Conservation (phyloP, 164 flowering plant genomes). For the Tetracentron sinense region DNA sequence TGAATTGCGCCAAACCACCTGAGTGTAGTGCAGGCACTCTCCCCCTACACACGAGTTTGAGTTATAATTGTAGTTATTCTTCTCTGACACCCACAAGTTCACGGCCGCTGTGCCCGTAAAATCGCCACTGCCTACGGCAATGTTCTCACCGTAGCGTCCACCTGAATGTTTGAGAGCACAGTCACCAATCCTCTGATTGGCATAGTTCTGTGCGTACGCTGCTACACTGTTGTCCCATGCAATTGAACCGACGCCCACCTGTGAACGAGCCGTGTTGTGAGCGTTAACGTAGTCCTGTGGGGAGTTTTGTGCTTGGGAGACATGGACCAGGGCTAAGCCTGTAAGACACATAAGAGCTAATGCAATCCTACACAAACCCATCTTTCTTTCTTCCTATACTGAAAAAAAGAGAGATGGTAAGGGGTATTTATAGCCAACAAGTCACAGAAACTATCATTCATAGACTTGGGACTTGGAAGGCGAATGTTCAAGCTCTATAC, state of each 20-base stretch:
- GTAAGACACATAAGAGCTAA: slow-evolving; percentile 10
- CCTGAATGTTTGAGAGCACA: slow-evolving; percentile 32
- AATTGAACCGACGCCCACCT: slow-evolving; percentile 33
- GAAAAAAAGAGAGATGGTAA: no score
- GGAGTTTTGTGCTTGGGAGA: slow-evolving; percentile 28
- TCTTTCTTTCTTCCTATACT: no score
- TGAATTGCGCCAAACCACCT: no score
- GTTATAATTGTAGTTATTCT: slow-evolving; percentile 25
- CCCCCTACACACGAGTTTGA: slow-evolving; percentile 29
- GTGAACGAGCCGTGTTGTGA: slow-evolving; percentile 32
- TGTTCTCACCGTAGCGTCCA: slow-evolving; percentile 46
- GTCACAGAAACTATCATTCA: no score
- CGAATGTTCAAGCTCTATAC: no score
- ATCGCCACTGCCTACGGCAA: slow-evolving; percentile 25
- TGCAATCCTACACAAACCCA: not conserved
- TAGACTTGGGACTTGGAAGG: no score
- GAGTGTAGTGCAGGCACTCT: no score
- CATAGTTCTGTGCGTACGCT: slow-evolving; percentile 35
- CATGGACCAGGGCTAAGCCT: slow-evolving; percentile 8
- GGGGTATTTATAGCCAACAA: no score
- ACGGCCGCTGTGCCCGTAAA: slow-evolving; percentile 31
- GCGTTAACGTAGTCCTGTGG: slow-evolving; percentile 26
- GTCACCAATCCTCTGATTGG: slow-evolving; percentile 21
- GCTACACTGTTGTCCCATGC: slow-evolving; percentile 36
- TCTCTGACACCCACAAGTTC: no score